Evolutionary conservation across 441 rosid genomes (phyloP).

Genomic region (Theobroma grandiflorum): DNA sequence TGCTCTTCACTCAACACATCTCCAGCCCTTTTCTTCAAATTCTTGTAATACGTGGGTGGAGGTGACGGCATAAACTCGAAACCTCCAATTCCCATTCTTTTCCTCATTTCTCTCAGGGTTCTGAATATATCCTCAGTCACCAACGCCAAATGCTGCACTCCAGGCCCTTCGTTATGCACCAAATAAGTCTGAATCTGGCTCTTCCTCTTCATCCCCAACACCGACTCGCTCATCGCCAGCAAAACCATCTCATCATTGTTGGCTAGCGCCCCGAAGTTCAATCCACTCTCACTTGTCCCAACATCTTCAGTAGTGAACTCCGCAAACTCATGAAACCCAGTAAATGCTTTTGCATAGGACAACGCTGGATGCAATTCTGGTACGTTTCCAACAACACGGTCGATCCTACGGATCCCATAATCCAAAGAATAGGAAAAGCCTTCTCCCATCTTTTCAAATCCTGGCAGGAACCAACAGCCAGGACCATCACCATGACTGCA

Average conservation of each 20-base stretch:
- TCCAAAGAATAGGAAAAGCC: constrained; percentile 64
- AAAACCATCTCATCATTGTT: constrained; percentile 79
- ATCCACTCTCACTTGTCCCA: constrained; percentile 83
- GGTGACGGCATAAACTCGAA: constrained; percentile 93
- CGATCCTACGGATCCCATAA: constrained; percentile 74
- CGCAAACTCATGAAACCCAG: constrained; percentile 87
- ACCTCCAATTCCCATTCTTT: constrained; percentile 73
- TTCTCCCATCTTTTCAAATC: constrained; percentile 60
- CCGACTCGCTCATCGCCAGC: constrained; percentile 84
- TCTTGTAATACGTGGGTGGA: constrained; percentile 79
- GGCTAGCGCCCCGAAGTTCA: constrained; percentile 74
- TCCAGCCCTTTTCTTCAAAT: constrained; percentile 69
- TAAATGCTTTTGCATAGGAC: constrained; percentile 63
- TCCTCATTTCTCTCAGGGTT: constrained; percentile 81
- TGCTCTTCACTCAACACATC: constrained; percentile 77
- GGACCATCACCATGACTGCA: background rate
- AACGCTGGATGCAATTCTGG: constrained; percentile 67
- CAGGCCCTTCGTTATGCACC: constrained; percentile 91
- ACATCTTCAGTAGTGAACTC: constrained; percentile 90
- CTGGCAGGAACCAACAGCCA: constrained; percentile 57
- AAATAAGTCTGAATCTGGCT: constrained; percentile 90
- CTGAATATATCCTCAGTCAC: constrained; percentile 72
- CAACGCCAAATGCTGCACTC: constrained; percentile 82
- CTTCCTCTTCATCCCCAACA: constrained; percentile 83
- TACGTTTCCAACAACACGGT: constrained; percentile 90